Evolutionary conservation across 306 rosid genomes (phyloP), one percentile per base, ranked within the genome.

Genomic region (Cicer pinnatifidum): DNA sequence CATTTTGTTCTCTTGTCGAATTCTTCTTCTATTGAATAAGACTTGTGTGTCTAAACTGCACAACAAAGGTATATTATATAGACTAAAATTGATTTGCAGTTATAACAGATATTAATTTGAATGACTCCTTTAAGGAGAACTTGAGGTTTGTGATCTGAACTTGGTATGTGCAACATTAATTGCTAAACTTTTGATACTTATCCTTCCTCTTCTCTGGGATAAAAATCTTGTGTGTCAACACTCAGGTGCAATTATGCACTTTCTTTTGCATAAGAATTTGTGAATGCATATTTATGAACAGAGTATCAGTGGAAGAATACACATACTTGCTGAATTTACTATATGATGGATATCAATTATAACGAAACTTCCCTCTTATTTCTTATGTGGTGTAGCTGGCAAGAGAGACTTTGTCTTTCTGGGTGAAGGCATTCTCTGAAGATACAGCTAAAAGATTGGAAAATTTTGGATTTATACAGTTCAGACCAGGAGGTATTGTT

Each of bases 391-490:
- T 70, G 80, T 88, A 94, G 99, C 83, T 94, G 73, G 95, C 99
- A n/a, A 94, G 99, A 86, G 99, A 94, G 88, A 89, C 96, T 57
- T 69, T 94, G 83, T 91, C 97, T 54, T 94, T 94, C 81, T 94
- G 99, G 99, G 99, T 94, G 82, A 94, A 94, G 85, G 99, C 99
- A 35, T 94, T 94, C 86, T 89, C 97, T 53, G 99, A 91, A 86
- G 99, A 94, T 84, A 94, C 97, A 3, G 99, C 99, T 60, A 94
- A 91, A 87, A 87, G 99, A 79, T 86, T 94, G 78, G 99, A 94
- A 83, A 94, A 94, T 72, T 94, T 94, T 83, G 99, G 99, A 80
- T 94, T 94, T 85, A 94, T 94, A 85, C 96, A 89, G 87, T 89
- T 91, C 86, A 91, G 99, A 76, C 97, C 96, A 71, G 99, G 99